Percentiles rank a stretch among this genome's conserved stretches.
phyloP scores from a whole-genome alignment of 2,329 filamentous ascomycete species.

The Fusarium mundagurra region DNA sequence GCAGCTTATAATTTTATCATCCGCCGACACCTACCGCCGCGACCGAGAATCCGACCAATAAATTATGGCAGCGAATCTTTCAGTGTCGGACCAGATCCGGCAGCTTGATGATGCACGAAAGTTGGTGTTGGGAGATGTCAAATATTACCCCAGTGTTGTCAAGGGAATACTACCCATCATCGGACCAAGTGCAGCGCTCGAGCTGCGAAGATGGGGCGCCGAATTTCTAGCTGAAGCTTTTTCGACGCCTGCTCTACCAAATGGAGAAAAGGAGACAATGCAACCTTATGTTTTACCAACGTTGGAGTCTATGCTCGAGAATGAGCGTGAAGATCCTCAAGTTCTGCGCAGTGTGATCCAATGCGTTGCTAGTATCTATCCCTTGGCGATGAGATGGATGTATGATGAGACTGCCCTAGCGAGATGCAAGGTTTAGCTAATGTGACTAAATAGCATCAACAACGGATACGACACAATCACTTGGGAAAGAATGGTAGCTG shows the following conservation, averaged over 20 bases:
- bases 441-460: constrained; percentile 72
- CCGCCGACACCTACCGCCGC: constrained; percentile 1
- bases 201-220: constrained; percentile 93
- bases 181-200: constrained; percentile 75
- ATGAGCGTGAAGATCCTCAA: constrained; percentile 77
- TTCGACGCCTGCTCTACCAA: constrained; percentile 83
- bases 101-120: constrained; percentile 92
- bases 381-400: constrained; percentile 92
- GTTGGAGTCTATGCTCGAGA: constrained; percentile 74
- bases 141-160: constrained; percentile 91
- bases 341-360: constrained; percentile 90
- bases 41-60: constrained; percentile 11
- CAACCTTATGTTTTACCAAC: constrained; percentile 81
- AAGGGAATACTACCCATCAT: constrained; percentile 94
- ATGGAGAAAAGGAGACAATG: constrained; percentile 82
- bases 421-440: constrained; percentile 35
- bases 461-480: constrained; percentile 82
- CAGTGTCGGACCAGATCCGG: constrained; percentile 79
- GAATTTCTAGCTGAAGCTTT: constrained; percentile 97
- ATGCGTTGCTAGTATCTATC: constrained; percentile 91
- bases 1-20: constrained; percentile 15
- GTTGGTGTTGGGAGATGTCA: constrained; percentile 85
- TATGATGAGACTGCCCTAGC: constrained; percentile 66
- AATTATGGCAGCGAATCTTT: constrained; percentile 64
- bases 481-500: constrained; percentile 88